phyloP scores from a whole-genome alignment of 441 rosid species.

The Sinapis alba region DNA sequence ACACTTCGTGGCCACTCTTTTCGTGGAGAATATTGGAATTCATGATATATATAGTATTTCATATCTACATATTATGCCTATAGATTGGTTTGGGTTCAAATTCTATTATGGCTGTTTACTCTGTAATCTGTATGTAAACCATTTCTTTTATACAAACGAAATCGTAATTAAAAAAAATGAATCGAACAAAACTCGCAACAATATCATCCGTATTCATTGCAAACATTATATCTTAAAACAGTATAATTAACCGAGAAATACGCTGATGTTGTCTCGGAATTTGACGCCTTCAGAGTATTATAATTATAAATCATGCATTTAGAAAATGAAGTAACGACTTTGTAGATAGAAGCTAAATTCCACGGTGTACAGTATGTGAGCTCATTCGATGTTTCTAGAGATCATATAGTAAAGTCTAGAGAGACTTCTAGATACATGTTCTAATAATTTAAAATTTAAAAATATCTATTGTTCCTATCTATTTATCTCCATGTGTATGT shows the following conservation, averaged over 20 bases:
- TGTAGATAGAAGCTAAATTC: conserved; percentile 26
- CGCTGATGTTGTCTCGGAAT: conserved; percentile 18
- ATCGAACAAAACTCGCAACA: background rate
- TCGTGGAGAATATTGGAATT: background rate
- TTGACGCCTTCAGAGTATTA: conserved; percentile 1
- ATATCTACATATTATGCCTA: background rate
- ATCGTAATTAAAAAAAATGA: background rate
- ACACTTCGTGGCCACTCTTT: conserved; percentile 2
- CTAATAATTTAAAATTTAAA: background rate
- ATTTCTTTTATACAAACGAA: background rate
- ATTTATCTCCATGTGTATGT: background rate
- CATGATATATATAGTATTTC: background rate
- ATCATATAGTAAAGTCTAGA: background rate
- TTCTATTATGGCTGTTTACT: background rate
- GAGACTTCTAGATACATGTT: conserved; percentile 15
- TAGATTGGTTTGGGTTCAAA: background rate
- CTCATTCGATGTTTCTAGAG: conserved; percentile 25
- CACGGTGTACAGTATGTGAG: conserved; percentile 15
- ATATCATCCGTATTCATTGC: background rate
- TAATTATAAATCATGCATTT: background rate
- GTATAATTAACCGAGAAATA: conserved; percentile 15
- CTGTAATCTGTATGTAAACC: background rate
- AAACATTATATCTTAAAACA: background rate
- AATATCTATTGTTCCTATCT: background rate
- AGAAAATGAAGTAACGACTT: conserved; percentile 15